Percentiles rank a stretch among this genome's conserved stretches.
Evolutionary conservation across 106 monocot genomes (phyloP).

Genomic region (Dioscorea alata): DNA sequence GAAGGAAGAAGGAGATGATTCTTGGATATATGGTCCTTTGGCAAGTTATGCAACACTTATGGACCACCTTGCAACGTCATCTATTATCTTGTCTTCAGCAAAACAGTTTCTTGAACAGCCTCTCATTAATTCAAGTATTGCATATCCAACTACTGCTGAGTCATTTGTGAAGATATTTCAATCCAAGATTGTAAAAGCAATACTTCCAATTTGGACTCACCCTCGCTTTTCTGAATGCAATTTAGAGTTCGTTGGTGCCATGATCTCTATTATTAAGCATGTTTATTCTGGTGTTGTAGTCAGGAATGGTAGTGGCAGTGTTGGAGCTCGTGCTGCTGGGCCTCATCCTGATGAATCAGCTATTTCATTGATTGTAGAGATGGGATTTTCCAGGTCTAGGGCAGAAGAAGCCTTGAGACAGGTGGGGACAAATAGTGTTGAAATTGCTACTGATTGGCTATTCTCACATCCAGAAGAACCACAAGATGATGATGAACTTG

Average conservation of each 20-base stretch:
- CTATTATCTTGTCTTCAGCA: constrained; percentile 65
- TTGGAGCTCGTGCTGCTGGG: constrained; percentile 37
- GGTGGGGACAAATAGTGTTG: constrained; percentile 92
- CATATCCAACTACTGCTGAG: constrained; percentile 68
- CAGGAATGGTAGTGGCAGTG: constrained; percentile 38
- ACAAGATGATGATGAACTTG: constrained; percentile 99
- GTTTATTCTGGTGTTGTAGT: constrained; percentile 84
- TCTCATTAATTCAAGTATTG: constrained; percentile 42
- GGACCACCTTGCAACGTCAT: constrained; percentile 92
- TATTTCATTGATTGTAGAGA: constrained; percentile 85
- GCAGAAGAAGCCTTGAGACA: constrained; percentile 98
- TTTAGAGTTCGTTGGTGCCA: constrained; percentile 62
- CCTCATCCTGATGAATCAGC: constrained; percentile 92
- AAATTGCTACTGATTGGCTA: constrained; percentile 94
- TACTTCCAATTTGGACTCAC: constrained; percentile 96
- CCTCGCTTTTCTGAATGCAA: constrained; percentile 76
- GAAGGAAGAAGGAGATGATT: constrained; percentile 52
- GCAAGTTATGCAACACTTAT: constrained; percentile 69
- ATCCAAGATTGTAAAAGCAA: constrained; percentile 77
- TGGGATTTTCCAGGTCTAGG: constrained; percentile 90
- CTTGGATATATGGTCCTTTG: constrained; percentile 92
- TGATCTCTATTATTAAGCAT: constrained; percentile 91
- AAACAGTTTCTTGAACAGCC: constrained; percentile 91
- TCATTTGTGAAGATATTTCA: constrained; percentile 86
- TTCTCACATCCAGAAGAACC: constrained; percentile 97